Evolutionary conservation across 2,329 filamentous ascomycete species (phyloP), one percentile per base, ranked within the genome.

Genomic region (Tolypocladium pustulatum): DNA sequence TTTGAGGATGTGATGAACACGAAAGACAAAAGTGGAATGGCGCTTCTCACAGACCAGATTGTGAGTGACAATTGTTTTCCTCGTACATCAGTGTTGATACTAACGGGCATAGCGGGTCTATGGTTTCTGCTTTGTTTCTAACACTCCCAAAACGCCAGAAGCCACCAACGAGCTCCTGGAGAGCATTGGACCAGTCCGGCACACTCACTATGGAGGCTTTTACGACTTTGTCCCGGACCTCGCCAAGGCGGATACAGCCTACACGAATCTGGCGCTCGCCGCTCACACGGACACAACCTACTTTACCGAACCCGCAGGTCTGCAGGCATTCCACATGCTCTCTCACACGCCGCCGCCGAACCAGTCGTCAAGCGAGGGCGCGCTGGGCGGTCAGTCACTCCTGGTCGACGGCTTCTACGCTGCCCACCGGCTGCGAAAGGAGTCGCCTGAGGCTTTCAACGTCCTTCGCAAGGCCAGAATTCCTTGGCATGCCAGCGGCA

Each of bases 231-330:
- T 90, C 0, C 88, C 92, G 6, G 89, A 97, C 71, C 81, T 97
- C 30, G 87, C 90, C 34, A 88, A 88, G 68, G 92, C 92, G 63
- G 91, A 96, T 68, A 95, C 90, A 1, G 91, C 91, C 4, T 99
- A 97, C 75, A 97, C 93, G 1, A 91, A 88, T 66, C 80, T 94
- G 56, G 86, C 86, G 1, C 82, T 99, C 3, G 84, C 85, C 25
- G 87, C 89, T 0, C 94, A 99, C 72, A 97, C 93, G 1, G 94
- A 99, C 74, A 97, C 85, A 8, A 96, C 93, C 1, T 97, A 99
- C 73, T 97, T 97, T 75, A 91, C 85, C 27, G 93, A 97, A 62
- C 93, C 94, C 0, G 87, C 90, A 2, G 91, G 93, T 12, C 81
- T 99, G 38, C 94, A 99, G 71, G 86, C 94, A 32, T 95, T 99